phyloP scores from a whole-genome alignment of 2,329 filamentous ascomycete genomes.

The Epichloe baconii region DNA sequence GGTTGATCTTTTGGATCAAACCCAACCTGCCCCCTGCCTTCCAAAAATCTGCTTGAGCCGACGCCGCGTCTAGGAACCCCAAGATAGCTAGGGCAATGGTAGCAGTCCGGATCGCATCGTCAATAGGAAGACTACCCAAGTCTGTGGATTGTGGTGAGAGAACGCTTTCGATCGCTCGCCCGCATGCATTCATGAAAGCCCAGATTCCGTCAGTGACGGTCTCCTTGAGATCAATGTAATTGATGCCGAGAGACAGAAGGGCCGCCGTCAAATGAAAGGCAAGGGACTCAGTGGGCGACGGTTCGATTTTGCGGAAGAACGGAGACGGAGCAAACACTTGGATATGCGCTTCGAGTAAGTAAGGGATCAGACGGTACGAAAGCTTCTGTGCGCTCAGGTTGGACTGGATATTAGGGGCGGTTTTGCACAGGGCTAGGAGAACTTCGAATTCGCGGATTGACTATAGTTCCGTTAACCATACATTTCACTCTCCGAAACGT shows the following conservation, averaged over 20 bases:
- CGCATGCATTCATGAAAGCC: conserved; percentile 60
- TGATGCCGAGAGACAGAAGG: conserved; percentile 65
- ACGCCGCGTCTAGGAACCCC: conserved; percentile 76
- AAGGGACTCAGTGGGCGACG: conserved; percentile 78
- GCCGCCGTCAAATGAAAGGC: conserved; percentile 68
- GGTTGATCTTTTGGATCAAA: conserved; percentile 57
- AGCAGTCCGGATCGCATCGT: conserved; percentile 55
- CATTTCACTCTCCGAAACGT: background rate
- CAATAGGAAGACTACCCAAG: conserved; percentile 44
- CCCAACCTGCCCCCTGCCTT: conserved; percentile 56
- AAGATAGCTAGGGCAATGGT: conserved; percentile 75
- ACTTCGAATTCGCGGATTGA: conserved; percentile 85
- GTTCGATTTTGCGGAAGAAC: conserved; percentile 69
- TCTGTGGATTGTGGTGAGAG: conserved; percentile 40
- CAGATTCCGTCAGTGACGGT: conserved; percentile 53
- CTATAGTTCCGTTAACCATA: conserved; percentile 30
- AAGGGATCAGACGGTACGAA: conserved; percentile 65
- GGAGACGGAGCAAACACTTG: conserved; percentile 71
- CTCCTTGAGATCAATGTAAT: conserved; percentile 55
- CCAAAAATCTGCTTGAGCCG: conserved; percentile 73
- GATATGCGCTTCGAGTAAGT: conserved; percentile 71
- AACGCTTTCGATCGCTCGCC: conserved; percentile 43
- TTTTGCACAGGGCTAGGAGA: conserved; percentile 80
- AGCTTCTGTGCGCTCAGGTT: conserved; percentile 64
- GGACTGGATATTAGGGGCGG: conserved; percentile 62